A percentile compares a stretch with the other conserved stretches of the same genome.
phyloP scores from a whole-genome alignment of 495 filamentous ascomycete species.

The Saxophila tyrrhenica region DNA sequence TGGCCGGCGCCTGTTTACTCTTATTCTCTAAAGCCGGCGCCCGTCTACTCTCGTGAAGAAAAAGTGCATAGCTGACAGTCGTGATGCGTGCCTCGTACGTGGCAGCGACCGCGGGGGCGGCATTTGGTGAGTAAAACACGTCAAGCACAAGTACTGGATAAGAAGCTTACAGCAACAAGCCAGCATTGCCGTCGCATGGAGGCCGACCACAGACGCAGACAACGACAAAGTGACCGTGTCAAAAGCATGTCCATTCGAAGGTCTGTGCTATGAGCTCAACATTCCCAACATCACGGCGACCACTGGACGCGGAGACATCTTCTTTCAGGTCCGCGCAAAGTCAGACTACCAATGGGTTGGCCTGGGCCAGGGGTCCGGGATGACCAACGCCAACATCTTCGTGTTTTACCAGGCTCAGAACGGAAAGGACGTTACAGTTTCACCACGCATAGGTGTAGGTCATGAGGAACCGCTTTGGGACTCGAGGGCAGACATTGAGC shows the following conservation, averaged over 20 bases:
- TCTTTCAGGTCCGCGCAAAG: conserved; percentile 29
- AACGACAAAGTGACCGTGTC: background rate
- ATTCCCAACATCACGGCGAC: conserved; percentile 26
- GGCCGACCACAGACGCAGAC: no score
- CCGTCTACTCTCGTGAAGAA: background rate
- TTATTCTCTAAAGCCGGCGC: background rate
- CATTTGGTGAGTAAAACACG: background rate
- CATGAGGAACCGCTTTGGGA: conserved; percentile 22
- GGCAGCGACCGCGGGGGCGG: background rate
- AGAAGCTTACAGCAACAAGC: no score
- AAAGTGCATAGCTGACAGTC: background rate
- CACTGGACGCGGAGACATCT: conserved; percentile 29
- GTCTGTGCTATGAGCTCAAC: conserved; percentile 29
- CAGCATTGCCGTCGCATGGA: no score
- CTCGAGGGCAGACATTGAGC: conserved; percentile 21
- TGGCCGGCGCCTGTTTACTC: background rate
- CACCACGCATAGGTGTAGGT: conserved; percentile 22
- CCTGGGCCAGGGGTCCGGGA: conserved; percentile 29
- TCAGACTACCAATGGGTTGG: conserved; percentile 29
- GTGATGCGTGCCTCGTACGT: background rate
- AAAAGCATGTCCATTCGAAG: conserved; percentile 12
- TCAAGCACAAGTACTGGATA: background rate
- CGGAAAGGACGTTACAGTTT: conserved; percentile 31
- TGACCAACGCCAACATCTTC: conserved; percentile 30
- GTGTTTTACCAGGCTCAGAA: conserved; percentile 25